Evolutionary conservation across 1,284 basidiomycete genomes (phyloP).

Genomic region (Termitomyces sp.): DNA sequence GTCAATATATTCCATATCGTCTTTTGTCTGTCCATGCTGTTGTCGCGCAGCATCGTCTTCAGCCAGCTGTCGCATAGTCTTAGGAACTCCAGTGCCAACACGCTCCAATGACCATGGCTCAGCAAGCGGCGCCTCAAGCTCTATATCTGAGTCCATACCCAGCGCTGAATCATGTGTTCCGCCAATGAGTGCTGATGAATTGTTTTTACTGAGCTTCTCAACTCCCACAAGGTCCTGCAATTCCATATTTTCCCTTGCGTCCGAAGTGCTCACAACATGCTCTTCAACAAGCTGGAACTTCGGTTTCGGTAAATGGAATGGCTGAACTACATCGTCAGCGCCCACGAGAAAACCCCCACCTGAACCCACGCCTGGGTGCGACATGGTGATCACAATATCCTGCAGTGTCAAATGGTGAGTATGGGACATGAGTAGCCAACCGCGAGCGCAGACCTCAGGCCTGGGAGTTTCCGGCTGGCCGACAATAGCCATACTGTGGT

Average conservation of each 20-base stretch:
- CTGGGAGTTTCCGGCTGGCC: background rate
- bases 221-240: background rate
- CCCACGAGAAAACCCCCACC: constrained; percentile 57
- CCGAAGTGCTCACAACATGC: constrained; percentile 3
- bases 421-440: background rate
- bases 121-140: constrained; percentile 24
- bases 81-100: constrained; percentile 32
- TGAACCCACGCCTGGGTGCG: constrained; percentile 19
- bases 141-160: constrained; percentile 28
- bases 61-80: constrained; percentile 65
- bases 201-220: constrained; percentile 4
- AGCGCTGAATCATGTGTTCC: constrained; percentile 28
- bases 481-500: constrained; percentile 9
- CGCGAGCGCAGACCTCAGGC: constrained; percentile 6
- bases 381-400: constrained; percentile 17
- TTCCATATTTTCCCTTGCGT: background rate
- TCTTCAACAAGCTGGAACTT: constrained; percentile 41
- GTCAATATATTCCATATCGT: background rate
- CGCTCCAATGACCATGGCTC: constrained; percentile 1
- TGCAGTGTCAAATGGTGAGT: constrained; percentile 7
- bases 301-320: constrained; percentile 62
- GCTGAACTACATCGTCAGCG: constrained; percentile 70
- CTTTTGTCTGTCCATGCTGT: constrained; percentile 5
- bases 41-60: constrained; percentile 35
- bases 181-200: constrained; percentile 15